Base-by-base conservation (phyloP, 1,284 basidiomycete species). In the Ceratorhiza oryzae-sativae region DNA sequence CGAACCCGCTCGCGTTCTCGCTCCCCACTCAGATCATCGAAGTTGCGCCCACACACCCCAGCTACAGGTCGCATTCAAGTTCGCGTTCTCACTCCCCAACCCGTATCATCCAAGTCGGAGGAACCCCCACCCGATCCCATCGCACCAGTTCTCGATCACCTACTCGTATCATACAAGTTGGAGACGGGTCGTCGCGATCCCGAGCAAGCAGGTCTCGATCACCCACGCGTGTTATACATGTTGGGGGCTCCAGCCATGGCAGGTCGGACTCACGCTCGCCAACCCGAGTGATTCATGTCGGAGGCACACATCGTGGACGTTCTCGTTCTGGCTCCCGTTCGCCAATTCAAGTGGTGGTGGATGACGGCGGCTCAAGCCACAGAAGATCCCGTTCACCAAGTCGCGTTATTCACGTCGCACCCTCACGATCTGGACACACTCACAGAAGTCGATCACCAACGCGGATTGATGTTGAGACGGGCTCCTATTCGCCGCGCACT, bases 11-110 rank as follows among this genome's bases (percentile, higher is more conserved):
- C 41, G 2, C 46, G 53, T 42, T 32, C 41, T 20, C 65, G 51
- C 51, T 68, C 65, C 63, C 41, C 10, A 41, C 63, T 15, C n/a
- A 34, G 3, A 32, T 67, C n/a, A 55, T 67, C 25, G 32, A 55
- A 55, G 63, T 55, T 30, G 59, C 55, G 30, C 32, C 58, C 46
- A 23, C 41, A n/a, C 41, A 45, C 46, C 55, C 36, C 30, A n/a
- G n/a, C 25, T 42, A 39, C n/a, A 36, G 32, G n/a, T 39, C 46
- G 1, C 49, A 36, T 20, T 41, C 49, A 8, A 46, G 62, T 15
- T 65, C 49, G 10, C 62, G 62, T 15, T 65, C 62, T 27, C 62
- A 49, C 23, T 65, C 65, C 15, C 65, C 53, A 1, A 68, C 65
- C 12, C 49, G 65, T 10, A 56, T 68, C 39, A 56, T 68, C 1